A percentile compares a stretch with the other conserved stretches of the same genome.
Evolutionary conservation across 257 asterid genomes (phyloP).

Genomic region (Nicotiana tomentosiformis): DNA sequence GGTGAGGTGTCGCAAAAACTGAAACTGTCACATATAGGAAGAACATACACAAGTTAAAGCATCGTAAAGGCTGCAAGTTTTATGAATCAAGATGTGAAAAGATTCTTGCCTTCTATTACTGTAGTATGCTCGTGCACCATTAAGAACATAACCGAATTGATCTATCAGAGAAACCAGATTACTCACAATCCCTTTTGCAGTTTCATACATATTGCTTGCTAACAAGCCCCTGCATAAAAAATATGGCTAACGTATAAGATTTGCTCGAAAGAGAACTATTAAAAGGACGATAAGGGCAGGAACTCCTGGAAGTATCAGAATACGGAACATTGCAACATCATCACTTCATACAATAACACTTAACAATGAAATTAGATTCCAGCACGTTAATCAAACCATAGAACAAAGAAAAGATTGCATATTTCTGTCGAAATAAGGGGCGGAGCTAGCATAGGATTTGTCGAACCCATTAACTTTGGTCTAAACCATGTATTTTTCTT

Average conservation of each 20-base stretch:
- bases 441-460: no score
- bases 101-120: conserved; percentile 64
- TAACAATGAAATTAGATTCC: neutral
- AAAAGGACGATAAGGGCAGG: neutral
- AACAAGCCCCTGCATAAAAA: conserved; percentile 66
- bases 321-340: neutral
- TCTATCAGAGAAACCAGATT: conserved; percentile 66
- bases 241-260: neutral
- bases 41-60: neutral
- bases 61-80: neutral
- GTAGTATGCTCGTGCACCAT: conserved; percentile 89
- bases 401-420: neutral
- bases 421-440: neutral
- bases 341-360: neutral
- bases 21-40: neutral
- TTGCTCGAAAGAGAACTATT: neutral
- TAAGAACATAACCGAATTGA: conserved; percentile 67
- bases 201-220: conserved; percentile 79
- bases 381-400: neutral
- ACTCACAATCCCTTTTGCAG: conserved; percentile 76
- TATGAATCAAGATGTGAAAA: neutral
- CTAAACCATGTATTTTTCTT: no score
- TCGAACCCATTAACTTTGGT: no score
- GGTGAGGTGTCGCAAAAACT: neutral
- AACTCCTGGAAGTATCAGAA: neutral